These are phyloP conservation scores for Suillus placidus DNA, from an alignment of 768 basidiomycete genomes.

Conservation along the genomic window DNA sequence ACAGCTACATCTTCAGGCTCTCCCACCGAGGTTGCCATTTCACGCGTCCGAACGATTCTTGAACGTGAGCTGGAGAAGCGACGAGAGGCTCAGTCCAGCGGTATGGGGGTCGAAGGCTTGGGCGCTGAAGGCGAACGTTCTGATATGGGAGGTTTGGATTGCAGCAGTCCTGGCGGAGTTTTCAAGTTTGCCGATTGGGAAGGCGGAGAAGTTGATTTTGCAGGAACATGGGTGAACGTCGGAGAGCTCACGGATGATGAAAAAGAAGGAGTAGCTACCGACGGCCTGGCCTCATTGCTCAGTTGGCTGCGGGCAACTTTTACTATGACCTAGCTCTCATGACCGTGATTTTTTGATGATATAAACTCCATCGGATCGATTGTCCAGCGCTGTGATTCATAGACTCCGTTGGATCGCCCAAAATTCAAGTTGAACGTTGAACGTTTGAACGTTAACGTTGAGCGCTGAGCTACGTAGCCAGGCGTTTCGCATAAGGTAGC, in stretches of 20 bases:
- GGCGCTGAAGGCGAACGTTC: slow-evolving; percentile 67
- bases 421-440: too few species aligned
- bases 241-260: slow-evolving; percentile 38
- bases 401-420: too few species aligned
- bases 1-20: slow-evolving; percentile 37
- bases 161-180: slow-evolving; percentile 50
- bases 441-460: too few species aligned
- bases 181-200: slow-evolving; percentile 86
- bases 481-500: background rate
- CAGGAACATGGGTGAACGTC: slow-evolving; percentile 56
- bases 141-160: slow-evolving; percentile 78
- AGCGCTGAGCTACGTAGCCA: too few species aligned
- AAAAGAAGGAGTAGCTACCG: slow-evolving; percentile 39
- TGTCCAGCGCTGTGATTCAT: background rate
- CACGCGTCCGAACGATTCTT: slow-evolving; percentile 73
- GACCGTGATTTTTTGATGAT: slow-evolving; percentile 18
- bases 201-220: slow-evolving; percentile 73
- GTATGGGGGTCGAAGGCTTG: slow-evolving; percentile 72
- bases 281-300: slow-evolving; percentile 46
- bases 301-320: slow-evolving; percentile 53
- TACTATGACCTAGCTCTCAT: slow-evolving; percentile 35
- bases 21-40: slow-evolving; percentile 55
- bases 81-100: slow-evolving; percentile 59
- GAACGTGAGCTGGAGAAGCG: slow-evolving; percentile 87
- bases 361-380: background rate